A percentile compares a stretch with the other conserved stretches of the same genome.
These are phyloP conservation scores for Candida silvicultrix DNA, from an alignment of 805 yeast genomes.

Conservation along the genomic window DNA sequence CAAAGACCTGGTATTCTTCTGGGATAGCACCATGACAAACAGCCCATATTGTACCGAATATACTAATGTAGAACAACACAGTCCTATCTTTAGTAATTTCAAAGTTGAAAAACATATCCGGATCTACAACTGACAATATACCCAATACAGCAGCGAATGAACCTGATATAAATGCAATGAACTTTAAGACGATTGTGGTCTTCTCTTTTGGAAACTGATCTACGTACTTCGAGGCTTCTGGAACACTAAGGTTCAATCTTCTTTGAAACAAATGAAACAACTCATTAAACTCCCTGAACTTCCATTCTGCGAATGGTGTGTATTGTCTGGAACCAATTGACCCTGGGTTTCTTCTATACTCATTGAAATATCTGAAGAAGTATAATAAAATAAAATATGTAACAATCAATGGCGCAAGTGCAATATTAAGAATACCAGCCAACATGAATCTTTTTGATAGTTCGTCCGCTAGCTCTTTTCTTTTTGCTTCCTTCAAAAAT, in stretches of 20 bases:
- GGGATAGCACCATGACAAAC: slow-evolving; percentile 67
- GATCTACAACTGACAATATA: slow-evolving; percentile 69
- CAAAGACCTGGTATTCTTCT: slow-evolving; percentile 67
- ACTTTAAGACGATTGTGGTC: slow-evolving; percentile 47
- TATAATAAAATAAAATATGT: slow-evolving; percentile 75
- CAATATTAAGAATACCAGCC: slow-evolving; percentile 80
- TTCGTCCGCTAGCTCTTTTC: slow-evolving; percentile 62
- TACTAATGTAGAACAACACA: slow-evolving; percentile 79
- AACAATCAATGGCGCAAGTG: slow-evolving; percentile 82
- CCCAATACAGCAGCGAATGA: slow-evolving; percentile 87
- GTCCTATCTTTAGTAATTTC: slow-evolving; percentile 80
- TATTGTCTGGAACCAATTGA: slow-evolving; percentile 79
- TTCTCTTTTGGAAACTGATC: slow-evolving; percentile 88
- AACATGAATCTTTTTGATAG: slow-evolving; percentile 73
- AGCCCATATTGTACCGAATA: slow-evolving; percentile 87
- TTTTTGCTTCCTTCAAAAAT: slow-evolving; percentile 64
- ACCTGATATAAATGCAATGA: slow-evolving; percentile 73
- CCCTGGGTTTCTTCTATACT: slow-evolving; percentile 83
- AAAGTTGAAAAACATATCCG: slow-evolving; percentile 84
- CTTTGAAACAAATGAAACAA: slow-evolving; percentile 81
- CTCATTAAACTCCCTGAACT: slow-evolving; percentile 89
- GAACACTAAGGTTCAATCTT: slow-evolving; percentile 69
- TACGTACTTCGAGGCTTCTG: slow-evolving; percentile 76
- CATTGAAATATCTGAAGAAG: slow-evolving; percentile 89
- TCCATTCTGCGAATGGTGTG: slow-evolving; percentile 95